These are phyloP conservation scores for Beauveria pseudobassiana DNA, from an alignment of 2,329 filamentous ascomycete genomes.

Conservation along the genomic window DNA sequence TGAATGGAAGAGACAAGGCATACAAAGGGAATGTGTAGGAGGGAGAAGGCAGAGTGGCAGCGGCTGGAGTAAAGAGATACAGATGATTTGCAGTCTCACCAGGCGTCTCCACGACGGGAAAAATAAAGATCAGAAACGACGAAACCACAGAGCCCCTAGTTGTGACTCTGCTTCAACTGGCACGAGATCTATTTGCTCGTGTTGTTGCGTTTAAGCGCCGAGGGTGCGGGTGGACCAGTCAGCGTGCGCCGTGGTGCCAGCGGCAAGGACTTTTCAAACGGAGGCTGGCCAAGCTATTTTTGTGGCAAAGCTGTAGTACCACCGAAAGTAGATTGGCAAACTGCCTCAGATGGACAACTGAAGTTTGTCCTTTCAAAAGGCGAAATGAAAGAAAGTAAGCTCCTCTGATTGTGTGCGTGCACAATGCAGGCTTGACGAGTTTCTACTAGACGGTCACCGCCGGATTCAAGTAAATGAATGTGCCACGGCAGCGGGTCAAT, in stretches of 20 bases:
- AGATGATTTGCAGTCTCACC: neutral
- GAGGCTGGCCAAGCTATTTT: conserved; percentile 1
- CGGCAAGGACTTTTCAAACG: conserved; percentile 6
- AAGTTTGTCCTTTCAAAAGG: neutral
- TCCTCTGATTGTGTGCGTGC: conserved; percentile 2
- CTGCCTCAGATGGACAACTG: neutral
- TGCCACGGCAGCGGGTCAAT: neutral
- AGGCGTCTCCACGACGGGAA: neutral
- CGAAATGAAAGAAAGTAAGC: neutral
- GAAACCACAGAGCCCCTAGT: neutral
- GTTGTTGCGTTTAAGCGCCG: conserved; percentile 11
- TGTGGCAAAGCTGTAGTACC: neutral
- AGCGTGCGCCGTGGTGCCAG: neutral
- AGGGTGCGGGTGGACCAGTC: neutral
- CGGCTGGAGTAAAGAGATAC: conserved; percentile 16
- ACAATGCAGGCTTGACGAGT: neutral
- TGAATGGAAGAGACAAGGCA: neutral
- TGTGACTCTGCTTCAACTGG: neutral
- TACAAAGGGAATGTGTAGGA: conserved; percentile 4
- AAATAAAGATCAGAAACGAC: neutral
- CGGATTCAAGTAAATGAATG: conserved; percentile 8
- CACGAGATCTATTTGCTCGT: conserved; percentile 8
- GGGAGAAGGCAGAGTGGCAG: conserved; percentile 7
- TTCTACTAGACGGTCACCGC: neutral
- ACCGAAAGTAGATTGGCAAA: neutral